phyloP scores from a whole-genome alignment of 1,284 basidiomycete species.

The Ceratobasidium sp. region DNA sequence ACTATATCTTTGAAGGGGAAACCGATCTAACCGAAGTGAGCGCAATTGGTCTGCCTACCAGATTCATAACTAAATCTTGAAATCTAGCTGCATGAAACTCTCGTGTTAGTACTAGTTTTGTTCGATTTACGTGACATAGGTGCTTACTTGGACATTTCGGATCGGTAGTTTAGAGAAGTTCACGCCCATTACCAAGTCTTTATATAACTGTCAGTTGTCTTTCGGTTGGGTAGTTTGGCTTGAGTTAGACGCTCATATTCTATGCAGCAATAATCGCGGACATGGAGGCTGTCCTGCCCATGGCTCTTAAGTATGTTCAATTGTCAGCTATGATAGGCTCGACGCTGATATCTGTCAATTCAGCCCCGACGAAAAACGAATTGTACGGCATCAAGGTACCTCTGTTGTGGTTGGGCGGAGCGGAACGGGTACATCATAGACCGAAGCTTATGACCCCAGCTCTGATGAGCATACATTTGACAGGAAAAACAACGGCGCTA shows the following conservation, averaged over 20 bases:
- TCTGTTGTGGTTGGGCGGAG: slow-evolving; percentile 36
- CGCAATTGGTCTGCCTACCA: too few species aligned
- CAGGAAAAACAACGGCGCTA: slow-evolving; percentile 37
- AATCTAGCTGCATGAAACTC: slow-evolving; percentile 20
- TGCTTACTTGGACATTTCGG: not conserved
- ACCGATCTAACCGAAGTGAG: slow-evolving; percentile 12
- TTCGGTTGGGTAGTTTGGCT: not conserved
- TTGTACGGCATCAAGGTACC: slow-evolving; percentile 37
- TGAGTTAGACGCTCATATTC: not conserved
- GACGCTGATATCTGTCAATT: not conserved
- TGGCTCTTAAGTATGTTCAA: slow-evolving; percentile 12
- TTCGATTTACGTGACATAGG: not conserved
- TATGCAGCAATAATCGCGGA: slow-evolving; percentile 17
- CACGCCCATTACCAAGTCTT: slow-evolving; percentile 28
- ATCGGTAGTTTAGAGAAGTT: slow-evolving; percentile 28
- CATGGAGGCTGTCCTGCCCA: slow-evolving; percentile 39
- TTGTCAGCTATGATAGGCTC: too few species aligned
- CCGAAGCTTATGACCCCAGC: not conserved
- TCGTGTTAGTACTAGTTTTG: not conserved
- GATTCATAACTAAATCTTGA: not conserved
- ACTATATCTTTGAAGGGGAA: not conserved
- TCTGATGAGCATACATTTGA: not conserved
- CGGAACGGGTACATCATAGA: slow-evolving; percentile 19
- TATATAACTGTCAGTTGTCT: slow-evolving; percentile 33
- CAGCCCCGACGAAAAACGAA: slow-evolving; percentile 29